These are phyloP conservation scores for Graphiopsis chlorocephala DNA, from an alignment of 2,329 filamentous ascomycete genomes.

Conservation along the genomic window DNA sequence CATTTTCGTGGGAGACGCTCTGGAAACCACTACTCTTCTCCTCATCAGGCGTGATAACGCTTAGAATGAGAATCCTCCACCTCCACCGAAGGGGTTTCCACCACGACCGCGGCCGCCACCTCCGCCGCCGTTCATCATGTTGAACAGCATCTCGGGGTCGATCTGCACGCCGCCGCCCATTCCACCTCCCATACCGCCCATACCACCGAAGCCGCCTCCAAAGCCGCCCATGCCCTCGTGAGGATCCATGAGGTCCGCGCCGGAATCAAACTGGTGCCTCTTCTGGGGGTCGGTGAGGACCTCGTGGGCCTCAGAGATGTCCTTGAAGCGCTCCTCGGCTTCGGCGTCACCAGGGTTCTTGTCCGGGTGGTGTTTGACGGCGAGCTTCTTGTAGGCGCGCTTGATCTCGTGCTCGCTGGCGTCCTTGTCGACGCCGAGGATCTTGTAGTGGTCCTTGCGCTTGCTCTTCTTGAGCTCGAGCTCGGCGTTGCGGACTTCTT, in stretches of 20 bases:
- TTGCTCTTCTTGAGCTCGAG: conserved; percentile 96
- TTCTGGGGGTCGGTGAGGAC: conserved; percentile 93
- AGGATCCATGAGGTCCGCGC: conserved; percentile 85
- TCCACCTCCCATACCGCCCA: conserved; percentile 44
- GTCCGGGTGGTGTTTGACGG: conserved; percentile 92
- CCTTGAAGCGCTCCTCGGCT: conserved; percentile 93
- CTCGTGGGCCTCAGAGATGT: conserved; percentile 95
- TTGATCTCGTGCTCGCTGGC: conserved; percentile 84
- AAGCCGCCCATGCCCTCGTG: conserved; percentile 77
- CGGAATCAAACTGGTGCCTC: conserved; percentile 84
- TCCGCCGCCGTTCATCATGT: conserved; percentile 70
- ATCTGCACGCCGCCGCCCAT: conserved; percentile 52
- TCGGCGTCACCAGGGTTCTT: conserved; percentile 87
- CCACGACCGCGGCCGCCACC: conserved; percentile 37
- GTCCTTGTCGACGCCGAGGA: conserved; percentile 82
- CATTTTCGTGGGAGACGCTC: not conserved
- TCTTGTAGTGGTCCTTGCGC: conserved; percentile 98
- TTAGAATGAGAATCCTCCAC: conserved; percentile 17
- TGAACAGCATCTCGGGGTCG: conserved; percentile 75
- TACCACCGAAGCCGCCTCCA: conserved; percentile 37
- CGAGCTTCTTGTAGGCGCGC: conserved; percentile 92
- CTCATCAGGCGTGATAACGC: not conserved
- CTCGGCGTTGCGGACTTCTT: conserved; percentile 86
- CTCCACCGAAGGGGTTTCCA: conserved; percentile 24
- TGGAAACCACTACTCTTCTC: not conserved